These are phyloP conservation scores for Leccinum barrowsii DNA, from an alignment of 768 basidiomycete species.

Conservation along the genomic window DNA sequence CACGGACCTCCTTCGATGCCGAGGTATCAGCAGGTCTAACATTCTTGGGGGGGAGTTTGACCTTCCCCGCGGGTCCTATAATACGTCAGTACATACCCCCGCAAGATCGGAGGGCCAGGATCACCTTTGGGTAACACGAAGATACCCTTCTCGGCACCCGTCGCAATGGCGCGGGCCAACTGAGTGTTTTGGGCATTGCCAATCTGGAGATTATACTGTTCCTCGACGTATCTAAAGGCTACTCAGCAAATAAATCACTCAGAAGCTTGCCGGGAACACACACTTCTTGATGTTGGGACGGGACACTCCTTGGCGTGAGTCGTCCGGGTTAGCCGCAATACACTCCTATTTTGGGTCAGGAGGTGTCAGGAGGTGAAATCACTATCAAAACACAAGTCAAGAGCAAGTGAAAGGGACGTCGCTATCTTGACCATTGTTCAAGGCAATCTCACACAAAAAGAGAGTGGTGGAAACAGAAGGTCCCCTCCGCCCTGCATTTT, in stretches of 20 bases:
- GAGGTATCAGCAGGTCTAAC: constrained; percentile 42
- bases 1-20: constrained; percentile 59
- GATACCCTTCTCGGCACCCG: constrained; percentile 78
- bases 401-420: constrained; percentile 1
- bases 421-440: constrained; percentile 4
- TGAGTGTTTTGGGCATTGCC: constrained; percentile 74
- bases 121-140: constrained; percentile 89
- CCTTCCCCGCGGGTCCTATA: constrained; percentile 47
- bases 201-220: constrained; percentile 77
- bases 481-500: constrained; percentile 42
- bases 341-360: constrained; percentile 61
- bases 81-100: constrained; percentile 3
- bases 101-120: constrained; percentile 2
- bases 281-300: constrained; percentile 93
- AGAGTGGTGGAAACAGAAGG: constrained; percentile 12
- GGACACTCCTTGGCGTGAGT: constrained; percentile 80
- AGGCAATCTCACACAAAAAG: constrained; percentile 12
- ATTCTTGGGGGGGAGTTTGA: constrained; percentile 68
- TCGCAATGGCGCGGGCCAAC: constrained; percentile 74
- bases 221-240: constrained; percentile 69
- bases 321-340: constrained; percentile 68
- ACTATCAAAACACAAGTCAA: constrained; percentile 6
- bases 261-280: constrained; percentile 25
- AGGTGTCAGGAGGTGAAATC: constrained; percentile 19
- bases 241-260: constrained; percentile 17